These are phyloP conservation scores for Hypholoma sublateritium DNA, from an alignment of 768 basidiomycete species.

Conservation along the genomic window DNA sequence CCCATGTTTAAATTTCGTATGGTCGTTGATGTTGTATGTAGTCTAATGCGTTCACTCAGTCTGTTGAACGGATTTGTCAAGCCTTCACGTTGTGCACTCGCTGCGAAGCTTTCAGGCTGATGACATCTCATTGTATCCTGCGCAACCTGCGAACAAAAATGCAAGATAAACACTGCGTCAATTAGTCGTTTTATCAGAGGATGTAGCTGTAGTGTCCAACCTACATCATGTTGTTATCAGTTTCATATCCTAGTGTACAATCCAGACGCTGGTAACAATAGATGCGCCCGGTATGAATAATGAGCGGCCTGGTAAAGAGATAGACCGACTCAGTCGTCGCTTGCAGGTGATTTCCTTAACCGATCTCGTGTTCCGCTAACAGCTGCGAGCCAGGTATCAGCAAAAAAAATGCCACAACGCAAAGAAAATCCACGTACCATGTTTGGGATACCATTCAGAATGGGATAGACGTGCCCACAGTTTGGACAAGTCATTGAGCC, in stretches of 20 bases:
- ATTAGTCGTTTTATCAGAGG: too few relatives aligned
- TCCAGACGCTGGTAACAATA: constrained; percentile 1
- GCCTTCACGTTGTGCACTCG: too few relatives aligned
- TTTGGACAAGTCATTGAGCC: constrained; percentile 92
- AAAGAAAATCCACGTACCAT: constrained; percentile 62
- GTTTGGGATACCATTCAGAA: constrained; percentile 95
- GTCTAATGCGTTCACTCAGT: too few relatives aligned
- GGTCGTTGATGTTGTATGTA: too few relatives aligned
- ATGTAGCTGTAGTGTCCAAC: not conserved
- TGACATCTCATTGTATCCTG: too few relatives aligned
- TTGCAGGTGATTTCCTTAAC: constrained; percentile 30
- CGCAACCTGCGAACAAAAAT: too few relatives aligned
- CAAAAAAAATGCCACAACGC: not conserved
- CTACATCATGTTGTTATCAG: not conserved
- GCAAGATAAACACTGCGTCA: too few relatives aligned
- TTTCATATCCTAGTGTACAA: constrained; percentile 1
- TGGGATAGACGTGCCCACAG: constrained; percentile 86
- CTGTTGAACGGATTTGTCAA: too few relatives aligned
- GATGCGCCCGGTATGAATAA: not conserved
- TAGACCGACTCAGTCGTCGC: not conserved
- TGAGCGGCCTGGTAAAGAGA: not conserved
- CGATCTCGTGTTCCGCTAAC: constrained; percentile 89
- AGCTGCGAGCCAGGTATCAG: constrained; percentile 47
- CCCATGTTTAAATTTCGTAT: too few relatives aligned
- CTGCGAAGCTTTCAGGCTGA: too few relatives aligned